Evolutionary conservation across 2,329 filamentous ascomycete species (phyloP), one percentile per base, ranked within the genome.

Genomic region (Aureobasidium sp.): DNA sequence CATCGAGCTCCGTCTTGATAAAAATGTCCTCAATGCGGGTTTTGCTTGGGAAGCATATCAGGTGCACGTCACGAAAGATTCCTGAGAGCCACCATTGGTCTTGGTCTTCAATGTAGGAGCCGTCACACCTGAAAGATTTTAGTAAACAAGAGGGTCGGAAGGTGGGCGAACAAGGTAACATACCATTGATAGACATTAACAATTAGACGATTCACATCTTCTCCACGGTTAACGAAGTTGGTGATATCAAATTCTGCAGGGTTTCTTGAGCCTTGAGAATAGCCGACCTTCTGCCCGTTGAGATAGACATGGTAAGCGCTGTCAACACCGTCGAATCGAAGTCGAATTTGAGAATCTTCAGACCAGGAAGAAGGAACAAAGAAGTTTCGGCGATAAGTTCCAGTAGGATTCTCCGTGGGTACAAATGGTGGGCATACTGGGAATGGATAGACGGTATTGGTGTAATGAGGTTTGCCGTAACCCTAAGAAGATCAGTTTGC

Each of bases 241-340:
- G 84, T 85, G 14, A 90, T 75, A 64, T 90, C 87, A 66, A 89
- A 90, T 68, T 90, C 87, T 8, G 84, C 80, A 0, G 87, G 79
- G 66, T 90, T 90, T 41, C 87, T 78, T 11, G 83, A 83, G 0
- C 87, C 87, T 68, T 90, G 86, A 2, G 83, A 83, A 67, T 89
- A 90, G 2, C 87, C 87, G 2, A 89, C 76, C 39, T 84, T 74
- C 17, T 75, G 70, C 0, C 85, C 84, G 65, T 90, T 90, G 7
- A 90, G 74, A 80, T 82, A 89, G 12, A 89, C 73, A 70, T 89
- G 86, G 67, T 87, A 90, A 0, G 87, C 84, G 67, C 84, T 86
- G 67, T 90, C 87, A 0, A 90, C 87, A 1, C 87, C 87, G 61
- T 90, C 87, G 64, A 89, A 90, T 12, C 87, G 78, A 25, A 90